Evolutionary conservation across 495 filamentous ascomycete genomes (phyloP), one percentile per base, ranked within the genome.

Genomic region (Trichoderma reesei): DNA sequence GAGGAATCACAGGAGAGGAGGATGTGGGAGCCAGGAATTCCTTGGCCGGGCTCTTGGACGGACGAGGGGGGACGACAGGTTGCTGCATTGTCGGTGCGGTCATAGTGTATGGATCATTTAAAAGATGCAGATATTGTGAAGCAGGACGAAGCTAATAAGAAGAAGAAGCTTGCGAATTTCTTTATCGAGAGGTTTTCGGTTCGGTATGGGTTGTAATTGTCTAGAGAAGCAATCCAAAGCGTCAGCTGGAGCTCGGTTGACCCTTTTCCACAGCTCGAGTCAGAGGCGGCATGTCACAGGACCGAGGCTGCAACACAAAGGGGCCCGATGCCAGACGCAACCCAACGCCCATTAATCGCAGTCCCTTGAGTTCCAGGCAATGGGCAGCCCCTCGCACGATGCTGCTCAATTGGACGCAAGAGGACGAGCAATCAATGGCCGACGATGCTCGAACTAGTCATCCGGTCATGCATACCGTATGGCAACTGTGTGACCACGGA

Each of bases 11-110:
- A 46, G 86, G 86, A 39, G 78, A 62, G 6, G 74, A 61, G 41
- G 26, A 26, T 26, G 67, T 34, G 20, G 67, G 63, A 56, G 63
- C 18, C n/a, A 33, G 10, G 63, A 68, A 48, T 13, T 70, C 64
- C 59, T 79, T 78, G 56, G 80, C 78, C 64, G 78, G 73, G 65
- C 69, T 69, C 68, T 79, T 74, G 7, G 79, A 71, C 33, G 88
- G 88, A 62, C 88, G 85, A 67, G 88, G 85, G 37, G 88, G 88
- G 65, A 90, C 73, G 61, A 75, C 74, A 7, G 84, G 79, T 48
- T 79, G 76, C 62, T 83, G 78, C 79, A 87, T 85, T 64, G 74
- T 74, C 65, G 76, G 67, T 61, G 77, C 66, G 64, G 78, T 73
- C 74, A 78, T 80, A 62, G 61, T 46, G 18, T 56, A 10, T 16